Conservation (phyloP, 176 grass and related monocot genomes). For the Tillandsia fasciculata region DNA sequence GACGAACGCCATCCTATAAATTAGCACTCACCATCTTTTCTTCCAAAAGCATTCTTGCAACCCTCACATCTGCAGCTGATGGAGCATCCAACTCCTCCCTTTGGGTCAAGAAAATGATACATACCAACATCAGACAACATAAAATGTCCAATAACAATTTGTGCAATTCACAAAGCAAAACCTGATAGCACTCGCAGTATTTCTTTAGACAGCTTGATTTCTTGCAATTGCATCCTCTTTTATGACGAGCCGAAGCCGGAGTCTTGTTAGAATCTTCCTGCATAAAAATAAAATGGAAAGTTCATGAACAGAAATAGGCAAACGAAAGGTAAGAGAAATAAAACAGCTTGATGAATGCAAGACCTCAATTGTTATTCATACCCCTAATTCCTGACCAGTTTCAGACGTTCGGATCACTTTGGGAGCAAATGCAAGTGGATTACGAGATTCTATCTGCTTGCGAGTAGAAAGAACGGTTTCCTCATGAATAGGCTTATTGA, state of each 20-base stretch:
- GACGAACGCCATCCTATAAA: neutral
- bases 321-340: neutral
- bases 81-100: slow-evolving; percentile 97
- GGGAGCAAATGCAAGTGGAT: slow-evolving; percentile 95
- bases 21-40: slow-evolving; percentile 69
- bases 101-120: slow-evolving; percentile 20
- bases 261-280: slow-evolving; percentile 87
- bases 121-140: slow-evolving; percentile 15
- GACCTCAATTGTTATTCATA: slow-evolving; percentile 19
- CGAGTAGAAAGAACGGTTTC: slow-evolving; percentile 88
- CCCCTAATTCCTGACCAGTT: slow-evolving; percentile 45
- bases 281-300: slow-evolving; percentile 14
- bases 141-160: slow-evolving; percentile 10
- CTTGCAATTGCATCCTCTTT: slow-evolving; percentile 99
- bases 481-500: slow-evolving; percentile 97
- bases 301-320: slow-evolving; percentile 7
- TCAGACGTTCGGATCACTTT: slow-evolving; percentile 88
- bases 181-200: slow-evolving; percentile 99
- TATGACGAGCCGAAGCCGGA: slow-evolving; percentile 93
- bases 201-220: slow-evolving; percentile 98
- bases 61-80: slow-evolving; percentile 86
- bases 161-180: slow-evolving; percentile 1
- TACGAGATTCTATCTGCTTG: slow-evolving; percentile 94
- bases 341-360: neutral
- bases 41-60: slow-evolving; percentile 94